Evolutionary conservation across 768 basidiomycete species (phyloP), one percentile per base, ranked within the genome.

Genomic region (Chalciporus piperatus): DNA sequence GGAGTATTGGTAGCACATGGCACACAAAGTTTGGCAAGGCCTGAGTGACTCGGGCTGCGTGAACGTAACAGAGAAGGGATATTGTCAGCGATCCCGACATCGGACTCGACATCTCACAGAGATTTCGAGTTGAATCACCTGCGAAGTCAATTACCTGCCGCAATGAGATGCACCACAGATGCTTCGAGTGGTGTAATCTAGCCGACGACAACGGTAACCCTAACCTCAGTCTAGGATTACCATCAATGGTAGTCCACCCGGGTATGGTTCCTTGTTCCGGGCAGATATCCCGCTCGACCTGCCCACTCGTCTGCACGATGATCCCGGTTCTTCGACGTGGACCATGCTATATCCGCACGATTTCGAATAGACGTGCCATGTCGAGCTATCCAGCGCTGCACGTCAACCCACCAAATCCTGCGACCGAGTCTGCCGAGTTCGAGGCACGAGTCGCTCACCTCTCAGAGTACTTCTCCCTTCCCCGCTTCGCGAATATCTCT

Each of bases 401-500:
- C 6, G 68, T 87, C 19, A 74, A 79, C 47, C 78, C 82, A 1
- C 89, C 83, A 3, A 75, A 84, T 10, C 58, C 70, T 1, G 72
- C 78, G 23, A 79, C 78, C 37, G 90, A 92, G 68, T 61, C 73
- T 2, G 70, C 75, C 17, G 72, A 77, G 50, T 87, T 89, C 62
- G 72, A 81, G 16, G 74, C 75, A 19, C 82, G 89, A 13, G 77
- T 82, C n/a, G 69, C 75, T 13, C 79, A 80, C 40, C 77, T 92
- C 72, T 70, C 81, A 16, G 72, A 77, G 2, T 98, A 91, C 80
- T 93, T 93, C 67, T 64, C 75, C 25, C 78, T 77, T 19, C 82
- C 92, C 16, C 83, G 94, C 16, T 97, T 92, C 65, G 71, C 76
- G 22, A 72, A 72, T 52, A 80, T 90, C 48, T 84, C 83, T 62